Conservation (phyloP, 768 basidiomycete species). For the Rhodotorula sphaerocarpa region DNA sequence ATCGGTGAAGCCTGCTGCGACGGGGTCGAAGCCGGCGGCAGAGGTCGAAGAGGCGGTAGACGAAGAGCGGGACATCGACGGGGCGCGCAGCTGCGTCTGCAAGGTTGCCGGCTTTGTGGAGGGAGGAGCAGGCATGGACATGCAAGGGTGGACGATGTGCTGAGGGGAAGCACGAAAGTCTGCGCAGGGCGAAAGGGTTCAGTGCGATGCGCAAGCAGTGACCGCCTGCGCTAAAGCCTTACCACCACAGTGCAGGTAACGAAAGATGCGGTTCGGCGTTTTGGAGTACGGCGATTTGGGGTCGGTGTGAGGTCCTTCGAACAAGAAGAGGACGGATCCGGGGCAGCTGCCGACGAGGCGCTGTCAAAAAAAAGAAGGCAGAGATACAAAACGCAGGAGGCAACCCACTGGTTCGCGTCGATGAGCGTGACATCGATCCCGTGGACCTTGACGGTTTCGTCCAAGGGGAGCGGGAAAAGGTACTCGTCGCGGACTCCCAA, state of each 20-base stretch:
- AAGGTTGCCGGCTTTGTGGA: neutral
- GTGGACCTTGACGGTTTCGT: conserved; percentile 64
- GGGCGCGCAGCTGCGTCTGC: neutral
- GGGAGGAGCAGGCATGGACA: conserved; percentile 43
- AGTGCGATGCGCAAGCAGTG: neutral
- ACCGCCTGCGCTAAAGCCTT: neutral
- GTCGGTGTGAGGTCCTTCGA: conserved; percentile 77
- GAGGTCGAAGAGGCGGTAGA: neutral
- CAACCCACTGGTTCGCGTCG: conserved; percentile 97
- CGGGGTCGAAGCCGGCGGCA: neutral
- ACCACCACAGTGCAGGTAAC: conserved; percentile 90
- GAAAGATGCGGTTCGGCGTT: conserved; percentile 49
- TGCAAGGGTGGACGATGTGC: conserved; percentile 73
- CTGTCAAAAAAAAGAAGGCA: no score
- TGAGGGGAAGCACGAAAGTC: conserved; percentile 78
- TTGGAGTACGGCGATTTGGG: conserved; percentile 31
- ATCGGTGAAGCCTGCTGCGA: neutral
- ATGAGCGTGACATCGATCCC: conserved; percentile 86
- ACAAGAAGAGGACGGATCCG: conserved; percentile 86
- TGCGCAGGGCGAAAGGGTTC: neutral
- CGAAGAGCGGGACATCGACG: neutral
- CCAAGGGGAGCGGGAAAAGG: conserved; percentile 78
- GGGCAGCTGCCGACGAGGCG: conserved; percentile 55
- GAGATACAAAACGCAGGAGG: no score
- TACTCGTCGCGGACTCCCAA: conserved; percentile 78